Base-by-base conservation (phyloP, 2,329 filamentous ascomycete species). In the Nemania sp. region DNA sequence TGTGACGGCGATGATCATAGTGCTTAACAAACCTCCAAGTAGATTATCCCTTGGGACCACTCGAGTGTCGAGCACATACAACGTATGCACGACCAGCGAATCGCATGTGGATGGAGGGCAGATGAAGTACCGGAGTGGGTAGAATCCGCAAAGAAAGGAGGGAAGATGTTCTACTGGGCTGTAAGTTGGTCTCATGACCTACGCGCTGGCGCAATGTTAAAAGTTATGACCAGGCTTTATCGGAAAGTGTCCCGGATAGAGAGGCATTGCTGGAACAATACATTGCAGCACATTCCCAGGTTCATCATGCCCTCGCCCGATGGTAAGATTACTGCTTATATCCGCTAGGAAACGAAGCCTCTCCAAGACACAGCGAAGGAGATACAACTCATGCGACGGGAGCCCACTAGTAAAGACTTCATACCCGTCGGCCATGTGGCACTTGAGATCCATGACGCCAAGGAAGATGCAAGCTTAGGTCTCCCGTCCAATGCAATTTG, bases 31-130 rank as follows among this genome's bases (percentile, higher is more conserved):
- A 20, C 31, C 28, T 26, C 34, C 41, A 31, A 43, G 24, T 63
- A 56, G 49, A 67, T 79, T 33, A 64, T 79, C 17, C 75, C 76
- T 7, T 80, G 73, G 73, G 76, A 80, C 52, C 64, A 72, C 8
- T 61, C 59, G 14, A 73, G 69, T 39, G 65, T 67, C 7, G 63
- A 65, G n/a, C 77, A 79, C 49, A 63, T 68, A 28, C 56, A 72
- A 50, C 67, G 77, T 31, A 63, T 79, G 62, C 64, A 70, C 33
- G 67, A 73, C 23, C 77, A 79, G 61, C 72, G 77, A 12, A 60
- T 77, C 11, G 72, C 72, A 3, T 80, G 77, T 56, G 74, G 75
- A 14, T 80, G 77, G 77, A 67, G 72, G 34, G 49, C 61, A 11
- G 67, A 76, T 3, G 59, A 68, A 23, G 70, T 79, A 12, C 63